Conservation (phyloP, 768 basidiomycete genomes). For the Pisolithus marmoratus region DNA sequence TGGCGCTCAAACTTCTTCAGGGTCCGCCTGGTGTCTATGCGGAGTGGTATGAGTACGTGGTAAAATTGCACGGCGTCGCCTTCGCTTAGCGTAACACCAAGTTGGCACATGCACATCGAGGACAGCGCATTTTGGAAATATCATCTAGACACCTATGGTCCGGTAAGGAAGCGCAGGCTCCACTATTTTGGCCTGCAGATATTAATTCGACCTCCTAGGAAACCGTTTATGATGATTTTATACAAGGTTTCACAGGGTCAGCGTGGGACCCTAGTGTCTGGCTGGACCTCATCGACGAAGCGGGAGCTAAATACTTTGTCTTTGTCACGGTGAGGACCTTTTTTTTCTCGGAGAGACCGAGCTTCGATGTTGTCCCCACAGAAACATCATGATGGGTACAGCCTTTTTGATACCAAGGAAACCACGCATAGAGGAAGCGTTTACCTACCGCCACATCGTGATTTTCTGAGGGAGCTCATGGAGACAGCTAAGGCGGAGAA, state of each 20-base stretch:
- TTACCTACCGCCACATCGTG: conserved; percentile 43
- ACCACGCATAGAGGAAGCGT: conserved; percentile 47
- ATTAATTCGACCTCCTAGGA: conserved; percentile 21
- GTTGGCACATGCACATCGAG: conserved; percentile 35
- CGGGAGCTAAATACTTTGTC: conserved; percentile 61
- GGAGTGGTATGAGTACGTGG: conserved; percentile 52
- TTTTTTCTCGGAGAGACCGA: background rate
- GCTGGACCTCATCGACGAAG: conserved; percentile 48
- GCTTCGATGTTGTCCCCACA: conserved; percentile 9
- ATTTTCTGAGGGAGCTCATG: conserved; percentile 48
- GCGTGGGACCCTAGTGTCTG: conserved; percentile 52
- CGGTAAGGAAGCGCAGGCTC: conserved; percentile 18
- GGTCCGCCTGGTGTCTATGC: conserved; percentile 38
- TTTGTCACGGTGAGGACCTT: conserved; percentile 38
- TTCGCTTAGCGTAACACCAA: conserved; percentile 8
- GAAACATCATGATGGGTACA: conserved; percentile 63
- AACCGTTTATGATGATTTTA: conserved; percentile 54
- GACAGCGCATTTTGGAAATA: conserved; percentile 41
- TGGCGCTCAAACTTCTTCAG: conserved; percentile 18
- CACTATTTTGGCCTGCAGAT: background rate
- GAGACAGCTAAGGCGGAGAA: conserved; percentile 43
- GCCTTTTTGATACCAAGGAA: conserved; percentile 49
- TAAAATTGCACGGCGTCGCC: background rate
- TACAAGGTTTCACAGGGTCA: conserved; percentile 45
- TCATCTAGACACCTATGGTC: conserved; percentile 45